A percentile compares a stretch with the other conserved stretches of the same genome.
Evolutionary conservation across 768 basidiomycete species (phyloP).

Genomic region (Suillus americanus): DNA sequence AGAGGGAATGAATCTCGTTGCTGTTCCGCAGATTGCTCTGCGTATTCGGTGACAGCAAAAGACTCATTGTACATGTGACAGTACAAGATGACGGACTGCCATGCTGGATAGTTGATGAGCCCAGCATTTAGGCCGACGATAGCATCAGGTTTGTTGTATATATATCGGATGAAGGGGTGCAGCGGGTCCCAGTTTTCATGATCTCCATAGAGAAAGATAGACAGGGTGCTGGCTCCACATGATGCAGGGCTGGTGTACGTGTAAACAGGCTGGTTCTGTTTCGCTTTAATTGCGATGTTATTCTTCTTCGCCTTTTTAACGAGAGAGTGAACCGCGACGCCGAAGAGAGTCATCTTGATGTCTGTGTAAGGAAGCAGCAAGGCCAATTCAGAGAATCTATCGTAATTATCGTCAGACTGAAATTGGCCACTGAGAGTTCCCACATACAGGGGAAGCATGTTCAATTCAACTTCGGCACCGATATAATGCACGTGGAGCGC

Average conservation of each 20-base stretch:
- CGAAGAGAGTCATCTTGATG: constrained; percentile 42
- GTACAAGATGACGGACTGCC: constrained; percentile 36
- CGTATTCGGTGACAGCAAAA: constrained; percentile 36
- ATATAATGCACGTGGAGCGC: constrained; percentile 36
- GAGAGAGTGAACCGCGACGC: constrained; percentile 30
- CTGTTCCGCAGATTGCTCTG: constrained; percentile 35
- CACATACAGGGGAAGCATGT: constrained; percentile 40
- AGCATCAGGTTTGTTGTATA: constrained; percentile 35
- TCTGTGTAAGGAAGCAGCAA: constrained; percentile 46
- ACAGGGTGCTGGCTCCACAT: constrained; percentile 38
- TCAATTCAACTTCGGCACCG: constrained; percentile 40
- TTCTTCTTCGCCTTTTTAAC: constrained; percentile 31
- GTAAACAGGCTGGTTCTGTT: constrained; percentile 29
- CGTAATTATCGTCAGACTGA: constrained; percentile 2
- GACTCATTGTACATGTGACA: constrained; percentile 27
- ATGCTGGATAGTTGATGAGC: constrained; percentile 34
- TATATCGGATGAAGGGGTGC: constrained; percentile 15
- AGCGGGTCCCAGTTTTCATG: constrained; percentile 26
- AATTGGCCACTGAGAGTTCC: neutral
- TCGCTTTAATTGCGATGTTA: constrained; percentile 31
- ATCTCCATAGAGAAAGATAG: constrained; percentile 34
- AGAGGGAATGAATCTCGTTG: constrained; percentile 29
- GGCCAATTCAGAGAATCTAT: constrained; percentile 47
- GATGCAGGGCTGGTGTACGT: constrained; percentile 36
- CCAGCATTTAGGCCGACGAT: constrained; percentile 43